A percentile compares a stretch with the other conserved stretches of the same genome.
These are phyloP conservation scores for Dothistroma septosporum DNA, from an alignment of 2,329 filamentous ascomycete genomes.

Conservation along the genomic window DNA sequence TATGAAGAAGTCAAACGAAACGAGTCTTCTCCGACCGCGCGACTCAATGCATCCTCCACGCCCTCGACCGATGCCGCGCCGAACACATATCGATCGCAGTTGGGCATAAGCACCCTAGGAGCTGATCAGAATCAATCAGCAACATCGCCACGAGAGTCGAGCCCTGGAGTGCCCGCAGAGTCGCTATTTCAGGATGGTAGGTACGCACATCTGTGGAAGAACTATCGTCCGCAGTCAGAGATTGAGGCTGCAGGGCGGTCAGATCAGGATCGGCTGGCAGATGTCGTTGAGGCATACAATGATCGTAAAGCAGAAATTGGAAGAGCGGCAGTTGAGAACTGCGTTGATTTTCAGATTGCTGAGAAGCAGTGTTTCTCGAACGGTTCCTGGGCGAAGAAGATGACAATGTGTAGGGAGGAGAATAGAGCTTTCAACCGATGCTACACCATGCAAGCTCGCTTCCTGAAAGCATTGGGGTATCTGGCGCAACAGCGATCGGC, in stretches of 20 bases:
- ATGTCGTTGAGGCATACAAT: constrained; percentile 80
- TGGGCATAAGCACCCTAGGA: constrained; percentile 25
- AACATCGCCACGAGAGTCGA: constrained; percentile 23
- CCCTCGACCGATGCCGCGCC: constrained; percentile 31
- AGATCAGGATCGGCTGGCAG: constrained; percentile 74
- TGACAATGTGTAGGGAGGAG: constrained; percentile 78
- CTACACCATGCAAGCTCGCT: constrained; percentile 84
- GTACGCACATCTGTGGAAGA: constrained; percentile 88
- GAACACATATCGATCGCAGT: constrained; percentile 30
- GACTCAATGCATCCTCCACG: constrained; percentile 4
- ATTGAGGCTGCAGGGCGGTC: constrained; percentile 66
- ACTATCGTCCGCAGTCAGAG: constrained; percentile 69
- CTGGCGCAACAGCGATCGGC: constrained; percentile 62
- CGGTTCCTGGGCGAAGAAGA: constrained; percentile 62
- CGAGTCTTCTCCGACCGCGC: not conserved
- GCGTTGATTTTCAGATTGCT: constrained; percentile 77
- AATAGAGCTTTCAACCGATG: constrained; percentile 77
- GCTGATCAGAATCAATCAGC: constrained; percentile 17
- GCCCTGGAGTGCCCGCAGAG: constrained; percentile 45
- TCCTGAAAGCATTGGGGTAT: constrained; percentile 87
- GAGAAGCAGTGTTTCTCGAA: constrained; percentile 77
- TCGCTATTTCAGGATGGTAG: constrained; percentile 66
- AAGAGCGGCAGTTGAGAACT: constrained; percentile 85
- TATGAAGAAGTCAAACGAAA: constrained; percentile 41
- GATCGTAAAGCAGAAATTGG: constrained; percentile 74